A percentile compares a stretch with the other conserved stretches of the same genome.
Conservation (phyloP, 2,329 filamentous ascomycete species). For the Gremmenia infestans region DNA sequence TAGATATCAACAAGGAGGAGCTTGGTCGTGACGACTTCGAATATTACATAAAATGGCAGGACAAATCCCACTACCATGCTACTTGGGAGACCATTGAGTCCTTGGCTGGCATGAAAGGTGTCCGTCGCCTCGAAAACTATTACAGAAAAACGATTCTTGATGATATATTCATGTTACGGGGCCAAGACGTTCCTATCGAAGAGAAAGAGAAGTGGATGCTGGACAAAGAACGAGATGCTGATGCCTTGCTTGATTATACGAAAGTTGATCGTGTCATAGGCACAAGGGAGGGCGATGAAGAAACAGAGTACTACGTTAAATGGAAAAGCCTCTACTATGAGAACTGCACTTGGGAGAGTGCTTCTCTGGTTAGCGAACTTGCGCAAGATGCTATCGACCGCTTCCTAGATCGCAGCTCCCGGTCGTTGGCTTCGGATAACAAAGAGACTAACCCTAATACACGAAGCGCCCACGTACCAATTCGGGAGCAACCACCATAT, state of each 20-base stretch:
- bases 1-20: constrained; percentile 51
- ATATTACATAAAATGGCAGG: constrained; percentile 94
- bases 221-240: constrained; percentile 86
- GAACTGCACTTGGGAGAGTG: constrained; percentile 88
- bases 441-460: constrained; percentile 72
- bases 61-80: constrained; percentile 89
- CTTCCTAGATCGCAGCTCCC: constrained; percentile 77
- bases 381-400: constrained; percentile 90
- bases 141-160: constrained; percentile 76
- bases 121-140: constrained; percentile 91
- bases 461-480: constrained; percentile 64
- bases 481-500: constrained; percentile 79
- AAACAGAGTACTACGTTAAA: constrained; percentile 87
- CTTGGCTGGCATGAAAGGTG: constrained; percentile 73
- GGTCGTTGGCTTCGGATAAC: constrained; percentile 74
- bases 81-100: constrained; percentile 84
- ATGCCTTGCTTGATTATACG: constrained; percentile 84
- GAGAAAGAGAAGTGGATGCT: constrained; percentile 91
- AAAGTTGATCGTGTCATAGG: constrained; percentile 92
- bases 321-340: constrained; percentile 96
- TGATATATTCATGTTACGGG: constrained; percentile 72
- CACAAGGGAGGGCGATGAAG: constrained; percentile 71
- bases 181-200: constrained; percentile 71
- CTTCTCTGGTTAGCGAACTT: constrained; percentile 66
- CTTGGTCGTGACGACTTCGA: constrained; percentile 72